Conservation (phyloP, 2,329 filamentous ascomycete genomes). For the Fusarium abutilonis region DNA sequence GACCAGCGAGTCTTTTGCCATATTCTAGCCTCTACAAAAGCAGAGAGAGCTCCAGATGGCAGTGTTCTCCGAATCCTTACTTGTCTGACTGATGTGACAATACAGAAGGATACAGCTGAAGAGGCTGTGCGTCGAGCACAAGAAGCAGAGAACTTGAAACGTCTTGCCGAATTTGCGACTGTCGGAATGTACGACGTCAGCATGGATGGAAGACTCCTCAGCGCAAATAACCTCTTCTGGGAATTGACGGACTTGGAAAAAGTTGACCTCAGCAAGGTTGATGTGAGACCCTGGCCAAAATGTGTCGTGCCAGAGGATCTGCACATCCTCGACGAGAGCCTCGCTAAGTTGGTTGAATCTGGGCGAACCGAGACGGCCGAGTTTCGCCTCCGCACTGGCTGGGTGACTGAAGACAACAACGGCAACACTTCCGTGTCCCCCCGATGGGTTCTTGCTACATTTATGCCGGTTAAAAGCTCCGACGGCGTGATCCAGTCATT, state of each 20-base stretch:
- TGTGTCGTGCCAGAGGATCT: conserved; percentile 59
- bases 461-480: conserved; percentile 60
- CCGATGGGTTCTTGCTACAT: conserved; percentile 60
- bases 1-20: conserved; percentile 53
- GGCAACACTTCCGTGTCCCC: conserved; percentile 57
- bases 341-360: conserved; percentile 53
- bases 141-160: conserved; percentile 63
- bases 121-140: conserved; percentile 61
- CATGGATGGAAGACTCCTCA: conserved; percentile 59
- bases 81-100: conserved; percentile 62
- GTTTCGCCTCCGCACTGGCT: conserved; percentile 59
- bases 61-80: conserved; percentile 58
- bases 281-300: conserved; percentile 57
- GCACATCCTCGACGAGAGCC: conserved; percentile 51
- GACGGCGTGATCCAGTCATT: conserved; percentile 59
- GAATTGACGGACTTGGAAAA: conserved; percentile 62
- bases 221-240: conserved; percentile 64
- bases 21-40: conserved; percentile 59
- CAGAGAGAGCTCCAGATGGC: conserved; percentile 57
- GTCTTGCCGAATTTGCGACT: conserved; percentile 64
- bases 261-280: conserved; percentile 51
- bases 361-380: conserved; percentile 59
- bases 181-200: conserved; percentile 66
- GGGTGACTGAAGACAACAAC: conserved; percentile 57
- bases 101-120: conserved; percentile 60